Conservation (phyloP, 2,329 filamentous ascomycete species). For the Pseudocercospora fuligena region DNA sequence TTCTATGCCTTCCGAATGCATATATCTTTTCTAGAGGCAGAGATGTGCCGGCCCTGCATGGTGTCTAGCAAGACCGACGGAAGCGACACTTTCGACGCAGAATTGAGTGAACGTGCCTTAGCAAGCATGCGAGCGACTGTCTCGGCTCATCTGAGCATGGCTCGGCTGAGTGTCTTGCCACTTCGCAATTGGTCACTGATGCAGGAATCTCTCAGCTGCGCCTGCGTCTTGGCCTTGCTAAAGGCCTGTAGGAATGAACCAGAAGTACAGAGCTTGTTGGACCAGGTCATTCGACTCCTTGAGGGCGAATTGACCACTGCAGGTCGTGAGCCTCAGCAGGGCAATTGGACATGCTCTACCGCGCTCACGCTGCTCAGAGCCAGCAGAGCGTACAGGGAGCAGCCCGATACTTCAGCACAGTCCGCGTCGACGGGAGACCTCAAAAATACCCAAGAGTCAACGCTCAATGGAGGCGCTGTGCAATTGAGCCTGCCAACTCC, state of each 20-base stretch:
- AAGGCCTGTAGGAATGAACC: not conserved
- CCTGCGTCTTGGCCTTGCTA: not conserved
- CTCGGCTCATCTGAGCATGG: not conserved
- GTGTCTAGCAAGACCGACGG: not conserved
- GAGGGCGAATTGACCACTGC: not conserved
- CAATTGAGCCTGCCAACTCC: not conserved
- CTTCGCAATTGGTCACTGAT: not conserved
- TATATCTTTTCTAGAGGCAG: not conserved
- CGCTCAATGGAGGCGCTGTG: not conserved
- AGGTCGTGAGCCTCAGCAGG: not conserved
- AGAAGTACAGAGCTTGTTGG: not conserved
- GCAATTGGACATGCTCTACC: not conserved
- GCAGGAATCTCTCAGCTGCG: constrained; percentile 2
- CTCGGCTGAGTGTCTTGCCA: not conserved
- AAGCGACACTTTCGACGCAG: not conserved
- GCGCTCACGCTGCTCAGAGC: not conserved
- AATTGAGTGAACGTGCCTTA: not conserved
- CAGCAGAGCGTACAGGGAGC: not conserved
- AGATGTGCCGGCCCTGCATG: not conserved
- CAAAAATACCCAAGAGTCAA: not conserved
- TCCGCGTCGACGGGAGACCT: not conserved
- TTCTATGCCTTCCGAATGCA: constrained; percentile 3
- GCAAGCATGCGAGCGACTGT: not conserved
- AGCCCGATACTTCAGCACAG: not conserved
- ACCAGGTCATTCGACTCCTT: not conserved